Base-by-base conservation (phyloP, 2,329 filamentous ascomycete species). In the Chaetomiaceae sp. region DNA sequence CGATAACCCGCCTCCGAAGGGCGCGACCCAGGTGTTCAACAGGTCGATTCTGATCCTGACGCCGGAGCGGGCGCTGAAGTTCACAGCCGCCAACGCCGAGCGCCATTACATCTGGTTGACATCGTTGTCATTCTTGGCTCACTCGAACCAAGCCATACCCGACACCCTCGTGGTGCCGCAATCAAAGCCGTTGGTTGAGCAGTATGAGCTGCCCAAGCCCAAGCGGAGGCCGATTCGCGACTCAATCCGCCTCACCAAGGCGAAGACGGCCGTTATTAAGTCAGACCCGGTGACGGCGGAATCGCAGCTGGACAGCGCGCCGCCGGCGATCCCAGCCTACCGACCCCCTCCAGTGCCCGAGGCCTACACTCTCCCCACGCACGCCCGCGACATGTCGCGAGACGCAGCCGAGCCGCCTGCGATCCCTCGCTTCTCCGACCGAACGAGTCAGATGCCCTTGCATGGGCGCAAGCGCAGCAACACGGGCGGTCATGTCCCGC, bases 71-170 rank as follows among this genome's bases (percentile, higher is more conserved):
- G 93, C 93, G 1, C 75, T 98, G 47, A 98, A 98, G 63, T 97
- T 98, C 64, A 98, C 93, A 0, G 88, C 93, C 0, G 72, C 77
- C 14, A 84, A 81, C 18, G 72, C 83, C 27, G 93, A 97, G 55
- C 82, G 93, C 14, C 93, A 98, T 65, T 95, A 94, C 60, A 71
- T 96, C 39, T 98, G 93, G 93, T 72, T 98, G 48, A 96, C 88
- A 17, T 88, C 93, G 1, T 73, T 98, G 17, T 95, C 90, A 0
- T 98, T 97, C 77, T 74, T 98, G 26, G 90, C 91, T 11, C 89
- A 96, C 62, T 95, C 90, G 1, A 81, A 84, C 14, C 84, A 91
- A 59, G 83, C 84, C 1, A 76, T 91, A 5, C 86, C 88, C 2
- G 87, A 93, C 42, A 79, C 89, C 14, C 70, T 83, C 3, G 64